phyloP scores from a whole-genome alignment of 768 basidiomycete species.

The Suillus subaureus region DNA sequence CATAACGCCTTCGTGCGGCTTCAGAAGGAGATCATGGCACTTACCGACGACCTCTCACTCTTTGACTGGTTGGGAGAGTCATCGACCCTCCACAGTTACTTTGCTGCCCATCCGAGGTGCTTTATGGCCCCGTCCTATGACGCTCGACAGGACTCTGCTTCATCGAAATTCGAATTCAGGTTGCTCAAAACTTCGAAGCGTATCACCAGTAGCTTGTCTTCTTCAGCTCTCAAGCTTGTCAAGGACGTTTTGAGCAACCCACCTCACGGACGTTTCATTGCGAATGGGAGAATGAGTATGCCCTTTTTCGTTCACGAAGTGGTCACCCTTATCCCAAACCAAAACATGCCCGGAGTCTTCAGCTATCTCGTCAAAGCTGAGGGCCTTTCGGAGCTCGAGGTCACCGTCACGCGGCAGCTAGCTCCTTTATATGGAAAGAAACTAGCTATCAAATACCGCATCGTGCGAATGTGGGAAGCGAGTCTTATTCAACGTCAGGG shows the following conservation, averaged over 20 bases:
- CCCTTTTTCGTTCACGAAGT: slow-evolving; percentile 15
- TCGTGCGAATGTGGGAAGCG: slow-evolving; percentile 27
- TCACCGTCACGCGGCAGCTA: slow-evolving; percentile 19
- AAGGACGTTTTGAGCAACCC: slow-evolving; percentile 25
- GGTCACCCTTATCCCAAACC: background rate
- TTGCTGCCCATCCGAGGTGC: slow-evolving; percentile 26
- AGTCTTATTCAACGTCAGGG: background rate
- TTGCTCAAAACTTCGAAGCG: slow-evolving; percentile 13
- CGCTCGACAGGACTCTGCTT: slow-evolving; percentile 1
- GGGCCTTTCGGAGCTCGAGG: slow-evolving; percentile 17
- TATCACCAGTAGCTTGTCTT: slow-evolving; percentile 20
- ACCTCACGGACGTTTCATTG: slow-evolving; percentile 31
- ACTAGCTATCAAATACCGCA: slow-evolving; percentile 8
- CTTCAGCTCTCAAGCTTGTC: slow-evolving; percentile 16
- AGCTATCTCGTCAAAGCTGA: slow-evolving; percentile 25
- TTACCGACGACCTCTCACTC: slow-evolving; percentile 23
- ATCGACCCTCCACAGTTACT: slow-evolving; percentile 28
- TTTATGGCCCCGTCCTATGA: slow-evolving; percentile 11
- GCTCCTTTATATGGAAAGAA: slow-evolving; percentile 7
- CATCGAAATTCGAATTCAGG: slow-evolving; percentile 8
- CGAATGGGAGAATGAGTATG: slow-evolving; percentile 30
- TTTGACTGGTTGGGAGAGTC: slow-evolving; percentile 27
- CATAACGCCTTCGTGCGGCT: slow-evolving; percentile 28
- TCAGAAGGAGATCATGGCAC: slow-evolving; percentile 29
- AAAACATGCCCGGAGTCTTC: slow-evolving; percentile 1